Percentiles rank a stretch among this genome's conserved stretches.
Evolutionary conservation across 2,329 filamentous ascomycete species (phyloP).

Genomic region (Shiraia bambusicola): DNA sequence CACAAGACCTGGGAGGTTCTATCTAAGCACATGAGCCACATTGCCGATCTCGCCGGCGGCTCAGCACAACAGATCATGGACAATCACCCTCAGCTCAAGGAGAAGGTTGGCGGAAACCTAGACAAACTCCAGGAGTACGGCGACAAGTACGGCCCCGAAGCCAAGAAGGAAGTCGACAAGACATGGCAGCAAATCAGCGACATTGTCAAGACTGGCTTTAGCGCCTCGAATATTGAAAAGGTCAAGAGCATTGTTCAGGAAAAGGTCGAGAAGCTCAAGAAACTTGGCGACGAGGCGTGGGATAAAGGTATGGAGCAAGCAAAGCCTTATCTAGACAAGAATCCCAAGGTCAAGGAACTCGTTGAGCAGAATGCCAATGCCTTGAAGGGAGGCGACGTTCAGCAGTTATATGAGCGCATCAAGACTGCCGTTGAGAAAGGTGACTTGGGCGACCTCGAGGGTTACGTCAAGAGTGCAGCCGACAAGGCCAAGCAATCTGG

Average conservation of each 20-base stretch:
- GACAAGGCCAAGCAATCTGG: conserved; percentile 60
- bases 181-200: conserved; percentile 69
- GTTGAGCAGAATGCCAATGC: conserved; percentile 69
- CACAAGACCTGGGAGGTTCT: conserved; percentile 63
- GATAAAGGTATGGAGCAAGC: conserved; percentile 69
- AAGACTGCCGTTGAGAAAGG: conserved; percentile 64
- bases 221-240: conserved; percentile 55
- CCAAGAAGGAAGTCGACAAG: conserved; percentile 73
- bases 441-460: conserved; percentile 59
- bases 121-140: conserved; percentile 70
- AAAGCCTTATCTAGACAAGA: conserved; percentile 73
- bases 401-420: conserved; percentile 64
- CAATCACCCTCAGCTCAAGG: conserved; percentile 72
- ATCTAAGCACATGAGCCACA: conserved; percentile 60
- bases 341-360: conserved; percentile 71
- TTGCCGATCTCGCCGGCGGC: conserved; percentile 64
- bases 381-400: conserved; percentile 66
- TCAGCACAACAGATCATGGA: conserved; percentile 65
- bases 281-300: conserved; percentile 72
- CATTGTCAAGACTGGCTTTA: conserved; percentile 63
- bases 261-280: conserved; percentile 66
- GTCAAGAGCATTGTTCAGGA: conserved; percentile 66
- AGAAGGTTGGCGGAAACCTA: conserved; percentile 68
- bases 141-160: conserved; percentile 71
- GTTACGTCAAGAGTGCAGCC: conserved; percentile 61